phyloP scores from a whole-genome alignment of 768 basidiomycete genomes.

The Collybia mongolica region DNA sequence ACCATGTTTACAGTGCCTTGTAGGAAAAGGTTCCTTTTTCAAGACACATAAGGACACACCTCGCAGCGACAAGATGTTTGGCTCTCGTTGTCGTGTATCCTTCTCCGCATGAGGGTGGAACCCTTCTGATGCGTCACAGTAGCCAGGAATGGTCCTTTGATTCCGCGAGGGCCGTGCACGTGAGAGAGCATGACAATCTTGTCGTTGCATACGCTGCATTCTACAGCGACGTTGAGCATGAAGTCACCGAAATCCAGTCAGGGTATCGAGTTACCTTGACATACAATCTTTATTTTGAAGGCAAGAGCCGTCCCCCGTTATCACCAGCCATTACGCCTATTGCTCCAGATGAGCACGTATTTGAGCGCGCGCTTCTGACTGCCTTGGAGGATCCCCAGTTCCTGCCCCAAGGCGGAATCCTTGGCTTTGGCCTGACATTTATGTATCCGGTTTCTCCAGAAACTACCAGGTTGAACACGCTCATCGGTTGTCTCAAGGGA shows the following conservation, averaged over 20 bases:
- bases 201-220: slow-evolving; percentile 30
- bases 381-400: slow-evolving; percentile 31
- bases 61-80: slow-evolving; percentile 41
- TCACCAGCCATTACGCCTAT: slow-evolving; percentile 3
- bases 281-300: slow-evolving; percentile 34
- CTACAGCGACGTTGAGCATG: slow-evolving; percentile 38
- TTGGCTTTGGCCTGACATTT: slow-evolving; percentile 39
- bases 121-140: slow-evolving; percentile 31
- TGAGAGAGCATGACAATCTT: slow-evolving; percentile 10
- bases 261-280: slow-evolving; percentile 40
- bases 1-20: not conserved
- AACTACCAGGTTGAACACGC: not conserved
- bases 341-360: slow-evolving; percentile 8
- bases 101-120: slow-evolving; percentile 43
- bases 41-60: slow-evolving; percentile 50
- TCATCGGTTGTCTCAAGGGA: slow-evolving; percentile 23
- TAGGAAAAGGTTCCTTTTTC: slow-evolving; percentile 44
- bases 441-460: slow-evolving; percentile 27
- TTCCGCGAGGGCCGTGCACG: slow-evolving; percentile 1
- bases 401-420: slow-evolving; percentile 35
- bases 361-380: slow-evolving; percentile 11
- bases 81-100: slow-evolving; percentile 50
- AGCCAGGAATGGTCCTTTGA: slow-evolving; percentile 35
- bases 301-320: not conserved
- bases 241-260: slow-evolving; percentile 30